Base-by-base conservation (phyloP, 139 green algal species). In the Tetradesmus lagerheimii region DNA sequence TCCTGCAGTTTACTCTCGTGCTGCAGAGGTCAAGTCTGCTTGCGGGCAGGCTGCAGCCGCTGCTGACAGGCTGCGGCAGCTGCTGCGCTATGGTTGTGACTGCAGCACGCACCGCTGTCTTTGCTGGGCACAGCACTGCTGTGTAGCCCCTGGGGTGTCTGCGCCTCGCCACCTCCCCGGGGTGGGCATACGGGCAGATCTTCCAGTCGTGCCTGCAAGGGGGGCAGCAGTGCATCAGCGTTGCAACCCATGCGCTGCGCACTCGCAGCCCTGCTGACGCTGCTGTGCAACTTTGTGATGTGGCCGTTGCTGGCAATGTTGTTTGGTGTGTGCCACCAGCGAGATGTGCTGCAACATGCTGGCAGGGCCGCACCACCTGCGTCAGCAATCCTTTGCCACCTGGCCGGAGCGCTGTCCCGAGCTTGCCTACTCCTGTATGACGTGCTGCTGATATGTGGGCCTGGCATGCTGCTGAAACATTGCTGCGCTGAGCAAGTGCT, bases 171-270 rank as follows among this genome's bases (percentile, higher is more conserved):
- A 88, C 83, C 38, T 88, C 83, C 12, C 83, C 83, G 45, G 83
- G 83, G 83, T 88, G 83, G 1, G 83, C 83, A 64, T 88, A 88
- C 16, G 83, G 83, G 71, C 83, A 88, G 37, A 88, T 80, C 41
- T 88, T 88, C 83, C 83, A 88, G 35, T 88, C 83, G 62, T 88
- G 83, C 39, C 83, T 88, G 83, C 62, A 80, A 8, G 34, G 12
- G 20, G 23, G 57, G 57, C 31, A 23, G 2, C 23, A 71, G 20
- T 71, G 20, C 47, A 14, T 62, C 47, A 62, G 47, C 20, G 8
- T 14, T 62, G 47, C 20, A 14, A 20, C 8, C 47, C 12, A 62
- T 18, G 8, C n/a, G n/a, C n/a, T 62, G 6, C 12, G 12, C 8
- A 62, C 47, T 23, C 8, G 47, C 47, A 20, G 47, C 6, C 57